A percentile compares a stretch with the other conserved stretches of the same genome.
These are phyloP conservation scores for Exophiala sp. DNA, from an alignment of 2,329 filamentous ascomycete genomes.

Conservation along the genomic window DNA sequence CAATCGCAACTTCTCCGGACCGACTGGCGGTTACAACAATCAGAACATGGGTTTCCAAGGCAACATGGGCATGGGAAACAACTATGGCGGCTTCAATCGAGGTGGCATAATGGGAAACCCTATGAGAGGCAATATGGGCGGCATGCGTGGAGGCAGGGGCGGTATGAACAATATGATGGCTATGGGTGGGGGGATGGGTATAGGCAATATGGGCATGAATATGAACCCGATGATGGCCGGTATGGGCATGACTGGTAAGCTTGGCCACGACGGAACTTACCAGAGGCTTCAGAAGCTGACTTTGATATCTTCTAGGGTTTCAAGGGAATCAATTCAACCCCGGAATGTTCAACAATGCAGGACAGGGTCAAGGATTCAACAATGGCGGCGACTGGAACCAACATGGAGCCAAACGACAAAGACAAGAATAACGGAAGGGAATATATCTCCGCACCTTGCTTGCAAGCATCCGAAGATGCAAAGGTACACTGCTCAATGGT, in stretches of 20 bases:
- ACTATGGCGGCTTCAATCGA: conserved; percentile 48
- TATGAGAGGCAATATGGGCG: conserved; percentile 51
- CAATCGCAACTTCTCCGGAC: conserved; percentile 48
- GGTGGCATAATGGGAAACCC: conserved; percentile 53
- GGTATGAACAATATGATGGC: conserved; percentile 57
- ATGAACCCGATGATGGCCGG: conserved; percentile 59
- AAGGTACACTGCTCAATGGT: neutral
- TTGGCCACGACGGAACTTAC: conserved; percentile 3
- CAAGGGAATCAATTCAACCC: conserved; percentile 59
- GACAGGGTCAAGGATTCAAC: conserved; percentile 33
- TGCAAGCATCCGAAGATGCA: neutral
- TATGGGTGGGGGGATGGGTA: conserved; percentile 51
- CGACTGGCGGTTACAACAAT: conserved; percentile 43
- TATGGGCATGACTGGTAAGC: conserved; percentile 51
- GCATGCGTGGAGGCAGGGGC: conserved; percentile 58
- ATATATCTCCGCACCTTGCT: neutral
- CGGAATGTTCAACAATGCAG: conserved; percentile 61
- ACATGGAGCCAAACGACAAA: conserved; percentile 73
- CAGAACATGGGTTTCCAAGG: conserved; percentile 47
- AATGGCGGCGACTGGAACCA: conserved; percentile 65
- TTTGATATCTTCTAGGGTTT: conserved; percentile 11
- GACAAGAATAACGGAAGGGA: conserved; percentile 57
- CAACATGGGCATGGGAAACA: conserved; percentile 52
- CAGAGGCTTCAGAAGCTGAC: conserved; percentile 13
- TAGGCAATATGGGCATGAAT: conserved; percentile 58